Conservation (phyloP, 164 flowering plant species). For the Aristolochia californica region DNA sequence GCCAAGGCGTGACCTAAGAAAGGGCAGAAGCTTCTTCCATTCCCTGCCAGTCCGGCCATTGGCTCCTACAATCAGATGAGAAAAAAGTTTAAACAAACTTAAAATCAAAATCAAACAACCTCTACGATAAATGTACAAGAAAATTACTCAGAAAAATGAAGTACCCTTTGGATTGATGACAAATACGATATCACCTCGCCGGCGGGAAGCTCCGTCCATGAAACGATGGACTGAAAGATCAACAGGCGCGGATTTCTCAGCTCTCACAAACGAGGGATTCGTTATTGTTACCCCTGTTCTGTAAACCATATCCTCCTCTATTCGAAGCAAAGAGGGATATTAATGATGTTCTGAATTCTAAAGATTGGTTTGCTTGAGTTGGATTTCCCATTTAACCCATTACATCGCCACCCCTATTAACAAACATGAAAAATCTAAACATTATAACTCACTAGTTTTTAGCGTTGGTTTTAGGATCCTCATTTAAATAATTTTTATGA, state of each 20-base stretch:
- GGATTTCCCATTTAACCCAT: too few species aligned
- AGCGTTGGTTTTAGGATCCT: too few species aligned
- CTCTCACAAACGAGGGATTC: constrained; percentile 29
- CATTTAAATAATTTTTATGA: too few species aligned
- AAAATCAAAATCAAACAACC: background rate
- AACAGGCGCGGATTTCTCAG: constrained; percentile 37
- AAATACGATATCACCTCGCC: constrained; percentile 74
- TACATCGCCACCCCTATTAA: too few species aligned
- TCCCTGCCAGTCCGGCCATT: constrained; percentile 85
- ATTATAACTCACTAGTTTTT: too few species aligned
- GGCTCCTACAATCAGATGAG: constrained; percentile 44
- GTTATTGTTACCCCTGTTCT: constrained; percentile 32
- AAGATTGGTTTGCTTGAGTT: too few species aligned
- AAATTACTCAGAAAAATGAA: background rate
- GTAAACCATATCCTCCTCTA: constrained; percentile 12
- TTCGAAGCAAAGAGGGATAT: background rate
- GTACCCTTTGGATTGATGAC: constrained; percentile 86
- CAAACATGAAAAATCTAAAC: too few species aligned
- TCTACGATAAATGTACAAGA: background rate
- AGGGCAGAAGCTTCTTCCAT: constrained; percentile 86
- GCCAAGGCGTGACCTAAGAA: constrained; percentile 60
- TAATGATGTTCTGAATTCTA: too few species aligned
- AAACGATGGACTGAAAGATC: constrained; percentile 33
- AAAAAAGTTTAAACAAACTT: background rate
- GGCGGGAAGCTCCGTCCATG: constrained; percentile 23